Conservation (phyloP, 2,329 filamentous ascomycete species). For the Monilinia polystroma region DNA sequence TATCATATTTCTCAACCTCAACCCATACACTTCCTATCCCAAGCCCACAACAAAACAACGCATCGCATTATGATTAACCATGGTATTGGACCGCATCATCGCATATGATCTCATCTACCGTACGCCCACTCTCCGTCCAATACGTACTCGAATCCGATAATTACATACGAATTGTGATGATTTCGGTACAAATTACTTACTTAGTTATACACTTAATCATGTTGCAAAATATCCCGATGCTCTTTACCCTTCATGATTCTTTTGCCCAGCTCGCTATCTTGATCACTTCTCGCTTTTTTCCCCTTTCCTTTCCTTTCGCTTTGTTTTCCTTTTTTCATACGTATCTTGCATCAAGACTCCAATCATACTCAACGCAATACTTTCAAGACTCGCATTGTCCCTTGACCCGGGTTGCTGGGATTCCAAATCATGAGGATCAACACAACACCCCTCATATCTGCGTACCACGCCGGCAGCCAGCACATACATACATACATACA, state of each 20-base stretch:
- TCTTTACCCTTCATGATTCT: not conserved
- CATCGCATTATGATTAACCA: constrained; percentile 5
- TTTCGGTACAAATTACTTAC: not conserved
- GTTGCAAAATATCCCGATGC: not conserved
- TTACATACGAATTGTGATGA: not conserved
- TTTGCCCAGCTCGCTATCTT: not conserved
- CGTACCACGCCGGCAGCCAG: constrained; percentile 10
- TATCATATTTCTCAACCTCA: constrained; percentile 6
- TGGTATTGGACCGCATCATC: not conserved
- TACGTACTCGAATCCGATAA: not conserved
- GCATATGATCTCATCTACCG: not conserved
- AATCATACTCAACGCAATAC: not conserved
- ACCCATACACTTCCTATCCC: not conserved
- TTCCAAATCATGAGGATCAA: not conserved
- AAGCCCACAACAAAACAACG: not conserved
- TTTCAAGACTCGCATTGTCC: not conserved
- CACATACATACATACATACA: constrained; percentile 14
- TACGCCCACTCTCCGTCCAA: not conserved
- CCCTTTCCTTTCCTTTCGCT: not conserved
- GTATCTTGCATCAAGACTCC: not conserved
- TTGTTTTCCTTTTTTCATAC: not conserved
- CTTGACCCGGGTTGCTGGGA: not conserved
- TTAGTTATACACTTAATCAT: not conserved
- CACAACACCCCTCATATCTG: not conserved
- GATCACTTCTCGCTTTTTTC: constrained; percentile 6